Percentiles rank a stretch among this genome's conserved stretches.
phyloP scores from a whole-genome alignment of 352 stramenopile genomes.

The Globisporangium lucens region DNA sequence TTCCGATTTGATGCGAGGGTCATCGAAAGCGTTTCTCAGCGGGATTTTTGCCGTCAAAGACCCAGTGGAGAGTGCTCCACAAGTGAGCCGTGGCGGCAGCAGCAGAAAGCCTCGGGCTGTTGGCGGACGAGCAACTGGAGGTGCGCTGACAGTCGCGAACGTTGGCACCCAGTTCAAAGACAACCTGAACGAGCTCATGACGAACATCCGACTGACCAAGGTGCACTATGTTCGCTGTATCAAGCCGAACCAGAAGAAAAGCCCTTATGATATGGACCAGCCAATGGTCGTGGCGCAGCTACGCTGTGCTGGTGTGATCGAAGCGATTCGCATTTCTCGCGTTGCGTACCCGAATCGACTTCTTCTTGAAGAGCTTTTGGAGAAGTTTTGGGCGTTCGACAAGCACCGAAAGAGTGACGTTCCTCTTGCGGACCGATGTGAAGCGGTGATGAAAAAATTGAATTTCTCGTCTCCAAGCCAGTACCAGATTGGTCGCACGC shows the following conservation, averaged over 20 bases:
- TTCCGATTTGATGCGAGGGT: constrained; percentile 76
- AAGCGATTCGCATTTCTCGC: constrained; percentile 97
- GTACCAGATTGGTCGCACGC: constrained; percentile 72
- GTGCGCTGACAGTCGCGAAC: constrained; percentile 55
- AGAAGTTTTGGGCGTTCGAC: constrained; percentile 80
- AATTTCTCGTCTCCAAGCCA: constrained; percentile 60
- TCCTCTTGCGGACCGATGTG: constrained; percentile 40
- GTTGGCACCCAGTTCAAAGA: constrained; percentile 86
- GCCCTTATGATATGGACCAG: constrained; percentile 82
- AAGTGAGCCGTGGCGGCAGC: constrained; percentile 19
- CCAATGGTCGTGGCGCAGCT: constrained; percentile 95
- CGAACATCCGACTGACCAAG: constrained; percentile 92
- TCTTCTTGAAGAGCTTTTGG: constrained; percentile 75
- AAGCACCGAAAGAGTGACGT: constrained; percentile 37
- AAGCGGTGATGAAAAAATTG: constrained; percentile 62
- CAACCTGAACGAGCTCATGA: constrained; percentile 92
- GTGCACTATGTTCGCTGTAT: constrained; percentile 99
- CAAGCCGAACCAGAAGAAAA: constrained; percentile 97
- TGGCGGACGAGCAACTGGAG: constrained; percentile 35
- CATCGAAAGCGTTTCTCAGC: constrained; percentile 60
- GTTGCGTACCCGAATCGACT: constrained; percentile 97
- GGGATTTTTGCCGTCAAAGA: constrained; percentile 49
- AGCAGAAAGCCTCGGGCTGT: constrained; percentile 19
- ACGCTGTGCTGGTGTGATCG: constrained; percentile 97
- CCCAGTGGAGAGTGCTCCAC: background rate